Base-by-base conservation (phyloP, 352 stramenopile genomes). In the Pythium oligandrum region DNA sequence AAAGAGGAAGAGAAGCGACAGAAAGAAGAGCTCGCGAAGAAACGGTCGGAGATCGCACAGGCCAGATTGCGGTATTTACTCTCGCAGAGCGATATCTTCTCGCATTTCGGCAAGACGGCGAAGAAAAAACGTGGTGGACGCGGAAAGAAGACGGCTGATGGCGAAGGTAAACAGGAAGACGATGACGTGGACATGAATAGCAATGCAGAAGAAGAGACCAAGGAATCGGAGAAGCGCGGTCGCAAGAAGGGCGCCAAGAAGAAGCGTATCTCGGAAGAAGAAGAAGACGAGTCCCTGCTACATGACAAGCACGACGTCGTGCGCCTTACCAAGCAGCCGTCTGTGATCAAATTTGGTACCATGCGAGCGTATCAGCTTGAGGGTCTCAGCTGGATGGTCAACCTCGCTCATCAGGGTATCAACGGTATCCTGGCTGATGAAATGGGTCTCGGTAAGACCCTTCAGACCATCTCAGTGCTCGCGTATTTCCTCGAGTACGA, bases 311-410 rank as follows among this genome's bases (percentile, higher is more conserved):
- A 92, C 61, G 76, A 96, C 49, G 86, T 96, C 31, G 88, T 98
- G 51, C 77, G 97, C 3, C 75, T 97, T 40, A 93, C 88, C 8
- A 86, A 97, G 52, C 87, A 96, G 48, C 95, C 96, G 47, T 92
- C 75, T 1, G 70, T 84, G n/a, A 97, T 97, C 69, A 89, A 98
- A 55, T 93, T 89, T 58, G 90, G 95, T 38, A 90, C 66, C 2
- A 98, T 99, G 96, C 90, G 97, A 57, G 84, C 96, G 65, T 99
- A 99, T 75, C 98, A 99, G 70, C 63, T 99, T 30, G 82, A 93
- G 64, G 98, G 97, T n/a, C 73, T 99, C 45, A 97, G 97, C 64
- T 99, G 97, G 97, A 93, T 99, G 71, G 79, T 99, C 6, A 98
- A 98, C 64, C 79, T 99, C 6, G 94, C 98, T 51, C 96, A 99